Base-by-base conservation (phyloP, 192 early-diverging fungal genomes). In the Glomus cerebriforme region DNA sequence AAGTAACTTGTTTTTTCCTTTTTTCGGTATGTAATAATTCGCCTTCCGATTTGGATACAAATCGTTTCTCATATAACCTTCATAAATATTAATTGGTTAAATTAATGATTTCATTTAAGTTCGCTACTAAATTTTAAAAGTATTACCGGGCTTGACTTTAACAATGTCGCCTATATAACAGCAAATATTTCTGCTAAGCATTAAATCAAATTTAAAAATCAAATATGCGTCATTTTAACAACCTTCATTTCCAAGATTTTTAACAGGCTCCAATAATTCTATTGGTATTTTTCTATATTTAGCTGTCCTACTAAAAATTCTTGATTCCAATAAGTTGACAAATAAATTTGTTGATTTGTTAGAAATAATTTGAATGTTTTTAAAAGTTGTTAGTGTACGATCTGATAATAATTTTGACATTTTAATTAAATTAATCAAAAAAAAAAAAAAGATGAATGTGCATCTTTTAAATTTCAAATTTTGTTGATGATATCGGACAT, bases 1-100 rank as follows among this genome's bases (percentile, higher is more conserved):
- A n/a, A n/a, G 19, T 7, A n/a, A n/a, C 15, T 65, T 31, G 13
- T 65, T 32, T 10, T n/a, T 32, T 6, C 66, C 66, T 24, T 3
- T 37, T 54, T 15, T 54, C 10, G 32, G 66, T 39, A 68, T 68
- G 31, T 26, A 68, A 37, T 68, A 68, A 35, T 68, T 68, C 7
- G 66, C 66, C 22, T 24, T 35, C 8, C 66, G 35, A n/a, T 37
- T 34, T n/a, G 66, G 66, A 68, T 68, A 68, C 22, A 68, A 37
- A 22, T 35, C 35, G n/a, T 68, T 31, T n/a, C 66, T 68, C 66
- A 68, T 68, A 68, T 68, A 68, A 15, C 66, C 66, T 68, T 39
- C 15, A 39, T n/a, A 34, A 35, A 37, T 32, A n/a, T n/a, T 22
- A 37, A 68, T 22, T 8, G 8, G 39, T 37, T 22, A 17, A 35